These are phyloP conservation scores for Chlorella sp. DNA, from an alignment of 139 green algal genomes.

Conservation along the genomic window DNA sequence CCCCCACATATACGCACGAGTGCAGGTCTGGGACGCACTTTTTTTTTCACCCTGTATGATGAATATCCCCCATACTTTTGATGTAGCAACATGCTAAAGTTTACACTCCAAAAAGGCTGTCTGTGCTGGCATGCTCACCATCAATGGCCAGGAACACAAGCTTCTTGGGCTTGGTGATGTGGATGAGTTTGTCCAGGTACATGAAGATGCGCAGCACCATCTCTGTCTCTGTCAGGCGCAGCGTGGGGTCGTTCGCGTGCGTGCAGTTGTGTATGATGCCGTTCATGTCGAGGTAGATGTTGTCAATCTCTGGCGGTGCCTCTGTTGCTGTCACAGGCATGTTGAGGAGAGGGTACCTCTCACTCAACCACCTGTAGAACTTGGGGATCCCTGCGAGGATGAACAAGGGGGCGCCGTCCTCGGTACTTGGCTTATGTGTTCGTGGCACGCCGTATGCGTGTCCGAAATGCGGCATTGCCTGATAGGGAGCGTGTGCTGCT, in stretches of 20 bases:
- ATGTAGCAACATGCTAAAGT: no score
- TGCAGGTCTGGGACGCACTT: no score
- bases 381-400: slow-evolving; percentile 88
- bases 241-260: slow-evolving; percentile 72
- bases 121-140: no score
- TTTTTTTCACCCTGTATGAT: no score
- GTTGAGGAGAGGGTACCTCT: slow-evolving; percentile 88
- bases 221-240: slow-evolving; percentile 76
- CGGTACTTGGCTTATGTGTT: no score
- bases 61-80: no score
- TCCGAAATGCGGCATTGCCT: no score
- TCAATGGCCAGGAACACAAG: slow-evolving; percentile 96
- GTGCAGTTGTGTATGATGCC: slow-evolving; percentile 96
- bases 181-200: slow-evolving; percentile 88
- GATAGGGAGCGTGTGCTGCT: no score
- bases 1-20: no score
- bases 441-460: no score
- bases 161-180: slow-evolving; percentile 78
- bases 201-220: slow-evolving; percentile 85
- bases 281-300: slow-evolving; percentile 95
- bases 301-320: slow-evolving; percentile 68
- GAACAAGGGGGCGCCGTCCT: no score
- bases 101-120: no score
- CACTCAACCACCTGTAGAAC: slow-evolving; percentile 91
- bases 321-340: slow-evolving; percentile 63